Evolutionary conservation across 1,139 yeast genomes (phyloP).

Genomic region (Blastobotrys capitulatus): DNA sequence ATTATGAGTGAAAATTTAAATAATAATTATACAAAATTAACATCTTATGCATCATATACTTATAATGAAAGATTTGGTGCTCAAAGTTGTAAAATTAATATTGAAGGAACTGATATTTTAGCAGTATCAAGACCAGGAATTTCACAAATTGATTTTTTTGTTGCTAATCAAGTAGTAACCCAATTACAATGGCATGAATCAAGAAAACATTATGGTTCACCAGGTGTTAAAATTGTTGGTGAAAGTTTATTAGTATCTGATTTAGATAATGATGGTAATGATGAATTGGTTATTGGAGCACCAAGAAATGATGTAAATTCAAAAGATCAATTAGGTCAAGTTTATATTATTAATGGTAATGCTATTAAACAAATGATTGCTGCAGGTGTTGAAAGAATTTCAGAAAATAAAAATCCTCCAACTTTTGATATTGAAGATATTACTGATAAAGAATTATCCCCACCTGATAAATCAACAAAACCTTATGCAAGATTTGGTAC

Average conservation of each 20-base stretch:
- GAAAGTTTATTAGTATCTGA: conserved; percentile 31
- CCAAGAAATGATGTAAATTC: conserved; percentile 35
- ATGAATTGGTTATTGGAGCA: conserved; percentile 43
- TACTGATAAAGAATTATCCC: conserved; percentile 11
- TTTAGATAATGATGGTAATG: conserved; percentile 34
- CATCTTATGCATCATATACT: not conserved
- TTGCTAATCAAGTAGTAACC: conserved; percentile 23
- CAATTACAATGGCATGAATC: conserved; percentile 23
- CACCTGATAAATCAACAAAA: conserved; percentile 1
- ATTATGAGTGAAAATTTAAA: not conserved
- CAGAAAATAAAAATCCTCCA: not conserved
- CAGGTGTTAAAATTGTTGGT: conserved; percentile 39
- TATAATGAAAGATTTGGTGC: conserved; percentile 30
- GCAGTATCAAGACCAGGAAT: conserved; percentile 35
- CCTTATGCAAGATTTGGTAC: conserved; percentile 8
- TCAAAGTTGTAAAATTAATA: conserved; percentile 19
- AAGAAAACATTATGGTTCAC: conserved; percentile 31
- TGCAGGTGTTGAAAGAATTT: conserved; percentile 11
- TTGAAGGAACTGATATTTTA: conserved; percentile 21
- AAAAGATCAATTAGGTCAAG: conserved; percentile 39
- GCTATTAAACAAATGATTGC: conserved; percentile 18
- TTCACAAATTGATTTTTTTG: conserved; percentile 29
- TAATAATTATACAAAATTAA: not conserved
- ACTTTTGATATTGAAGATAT: conserved; percentile 26
- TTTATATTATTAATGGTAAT: conserved; percentile 37